Conservation (phyloP, 169 alveolate genomes). For the Eimeria necatrix region DNA sequence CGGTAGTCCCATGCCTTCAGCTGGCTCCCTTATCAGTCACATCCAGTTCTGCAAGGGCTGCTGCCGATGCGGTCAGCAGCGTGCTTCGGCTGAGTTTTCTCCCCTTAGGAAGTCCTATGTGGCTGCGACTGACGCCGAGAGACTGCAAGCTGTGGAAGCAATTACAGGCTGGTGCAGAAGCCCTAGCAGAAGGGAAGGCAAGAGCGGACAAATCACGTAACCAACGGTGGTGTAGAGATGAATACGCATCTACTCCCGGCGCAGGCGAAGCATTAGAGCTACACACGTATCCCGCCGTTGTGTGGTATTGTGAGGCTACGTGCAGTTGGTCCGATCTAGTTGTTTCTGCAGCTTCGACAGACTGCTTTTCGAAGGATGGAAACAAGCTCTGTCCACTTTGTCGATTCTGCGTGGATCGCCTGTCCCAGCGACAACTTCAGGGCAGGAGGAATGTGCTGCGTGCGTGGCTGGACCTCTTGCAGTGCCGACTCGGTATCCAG, state of each 20-base stretch:
- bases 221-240: background rate
- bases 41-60: background rate
- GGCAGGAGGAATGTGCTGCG: background rate
- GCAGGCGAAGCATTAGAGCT: background rate
- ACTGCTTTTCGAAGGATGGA: conserved; percentile 1
- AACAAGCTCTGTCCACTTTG: background rate
- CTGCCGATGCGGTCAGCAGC: background rate
- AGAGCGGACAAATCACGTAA: background rate
- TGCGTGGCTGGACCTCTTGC: conserved; percentile 63
- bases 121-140: conserved; percentile 43
- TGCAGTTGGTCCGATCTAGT: conserved; percentile 36
- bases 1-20: conserved; percentile 45
- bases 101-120: conserved; percentile 37
- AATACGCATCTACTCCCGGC: background rate
- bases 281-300: background rate
- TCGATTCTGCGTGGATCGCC: background rate
- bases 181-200: conserved; percentile 51
- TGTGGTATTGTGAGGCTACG: conserved; percentile 45
- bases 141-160: conserved; percentile 51
- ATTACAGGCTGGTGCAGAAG: conserved; percentile 55
- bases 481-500: conserved; percentile 36
- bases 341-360: conserved; percentile 16
- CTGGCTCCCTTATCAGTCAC: background rate
- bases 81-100: conserved; percentile 43
- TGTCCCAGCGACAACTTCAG: background rate